These are phyloP conservation scores for Naganishia vaughanmartiniae DNA, from an alignment of 768 basidiomycete genomes.

Conservation along the genomic window DNA sequence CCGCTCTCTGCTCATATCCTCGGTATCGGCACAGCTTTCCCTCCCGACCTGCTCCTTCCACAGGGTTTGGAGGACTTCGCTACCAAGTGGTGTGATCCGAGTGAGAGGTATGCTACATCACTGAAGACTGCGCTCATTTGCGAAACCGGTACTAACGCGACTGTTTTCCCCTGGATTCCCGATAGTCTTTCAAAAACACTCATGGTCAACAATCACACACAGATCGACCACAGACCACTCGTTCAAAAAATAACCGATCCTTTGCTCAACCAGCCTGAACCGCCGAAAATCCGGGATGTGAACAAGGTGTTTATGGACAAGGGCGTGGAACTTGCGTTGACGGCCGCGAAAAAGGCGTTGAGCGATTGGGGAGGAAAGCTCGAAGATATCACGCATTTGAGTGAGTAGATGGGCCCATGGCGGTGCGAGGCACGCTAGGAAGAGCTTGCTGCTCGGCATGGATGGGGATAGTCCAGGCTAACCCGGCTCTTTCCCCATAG, in stretches of 20 bases:
- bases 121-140: background rate
- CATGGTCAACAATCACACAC: constrained; percentile 31
- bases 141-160: no score
- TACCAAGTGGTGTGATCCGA: constrained; percentile 30
- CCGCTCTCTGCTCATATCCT: constrained; percentile 30
- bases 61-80: constrained; percentile 31
- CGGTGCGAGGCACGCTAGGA: background rate
- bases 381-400: constrained; percentile 34
- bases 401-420: constrained; percentile 16
- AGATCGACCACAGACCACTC: constrained; percentile 30
- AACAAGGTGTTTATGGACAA: constrained; percentile 32
- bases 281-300: constrained; percentile 32
- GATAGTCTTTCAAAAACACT: constrained; percentile 34
- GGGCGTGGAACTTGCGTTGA: constrained; percentile 28
- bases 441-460: background rate
- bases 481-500: background rate
- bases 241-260: constrained; percentile 14
- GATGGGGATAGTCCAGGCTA: background rate
- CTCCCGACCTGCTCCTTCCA: constrained; percentile 22
- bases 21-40: constrained; percentile 36
- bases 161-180: no score
- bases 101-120: constrained; percentile 15
- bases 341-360: constrained; percentile 30
- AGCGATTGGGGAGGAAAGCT: constrained; percentile 32
- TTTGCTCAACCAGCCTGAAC: constrained; percentile 25